phyloP scores from a whole-genome alignment of 306 rosid genomes.

The Citrullus amarus region DNA sequence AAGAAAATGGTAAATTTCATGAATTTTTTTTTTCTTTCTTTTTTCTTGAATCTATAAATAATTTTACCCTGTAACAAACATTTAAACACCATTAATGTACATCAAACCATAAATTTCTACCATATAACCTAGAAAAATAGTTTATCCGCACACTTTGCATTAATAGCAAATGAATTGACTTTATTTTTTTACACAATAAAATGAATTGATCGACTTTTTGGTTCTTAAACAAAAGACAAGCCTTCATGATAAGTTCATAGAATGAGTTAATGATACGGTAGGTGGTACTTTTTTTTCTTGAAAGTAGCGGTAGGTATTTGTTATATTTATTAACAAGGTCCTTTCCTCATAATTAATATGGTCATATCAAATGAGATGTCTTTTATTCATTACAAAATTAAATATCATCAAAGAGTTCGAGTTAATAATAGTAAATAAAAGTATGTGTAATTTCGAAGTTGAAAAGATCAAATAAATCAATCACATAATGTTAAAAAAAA shows the following conservation, averaged over 20 bases:
- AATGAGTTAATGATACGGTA: neutral
- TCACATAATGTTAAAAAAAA: neutral
- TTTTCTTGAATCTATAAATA: no score
- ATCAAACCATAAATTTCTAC: no score
- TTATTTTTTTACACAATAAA: no score
- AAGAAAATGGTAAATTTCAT: no score
- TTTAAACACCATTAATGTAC: no score
- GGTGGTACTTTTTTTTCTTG: neutral
- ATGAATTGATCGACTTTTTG: neutral
- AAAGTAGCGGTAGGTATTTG: neutral
- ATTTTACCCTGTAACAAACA: no score
- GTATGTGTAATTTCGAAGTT: neutral
- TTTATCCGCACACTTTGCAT: neutral
- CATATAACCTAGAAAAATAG: neutral
- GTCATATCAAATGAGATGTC: neutral
- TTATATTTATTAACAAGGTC: neutral
- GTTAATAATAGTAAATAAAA: neutral
- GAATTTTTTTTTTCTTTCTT: no score
- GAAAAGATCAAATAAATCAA: no score
- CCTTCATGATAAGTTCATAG: neutral
- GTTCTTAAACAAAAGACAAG: no score
- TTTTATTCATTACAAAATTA: no score
- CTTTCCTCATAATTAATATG: neutral
- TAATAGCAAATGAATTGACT: neutral
- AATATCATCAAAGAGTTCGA: no score